A percentile compares a stretch with the other conserved stretches of the same genome.
phyloP scores from a whole-genome alignment of 2,329 filamentous ascomycete genomes.

The Pyrenophora tritici-repentis region DNA sequence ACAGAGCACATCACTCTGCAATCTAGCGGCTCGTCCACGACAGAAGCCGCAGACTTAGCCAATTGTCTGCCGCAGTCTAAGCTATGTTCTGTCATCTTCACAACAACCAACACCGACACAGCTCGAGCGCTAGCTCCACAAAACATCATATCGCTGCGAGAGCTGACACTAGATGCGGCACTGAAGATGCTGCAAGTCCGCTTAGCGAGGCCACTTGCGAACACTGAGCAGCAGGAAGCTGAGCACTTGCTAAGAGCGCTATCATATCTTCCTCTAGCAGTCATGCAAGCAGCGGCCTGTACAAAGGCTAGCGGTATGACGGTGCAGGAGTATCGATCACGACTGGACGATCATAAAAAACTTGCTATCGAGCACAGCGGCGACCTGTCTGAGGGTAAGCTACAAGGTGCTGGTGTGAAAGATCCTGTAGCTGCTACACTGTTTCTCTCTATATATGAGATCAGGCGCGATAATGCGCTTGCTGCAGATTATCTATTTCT shows the following conservation, averaged over 20 bases:
- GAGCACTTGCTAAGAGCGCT: slow-evolving; percentile 14
- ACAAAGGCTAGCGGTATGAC: neutral
- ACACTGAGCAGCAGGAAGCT: slow-evolving; percentile 10
- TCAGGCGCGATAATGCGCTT: no score
- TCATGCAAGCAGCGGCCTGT: neutral
- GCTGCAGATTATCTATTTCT: no score
- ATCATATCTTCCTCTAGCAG: slow-evolving; percentile 11
- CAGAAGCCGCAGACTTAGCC: neutral
- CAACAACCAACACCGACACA: slow-evolving; percentile 8
- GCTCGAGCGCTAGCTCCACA: slow-evolving; percentile 11
- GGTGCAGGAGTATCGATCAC: neutral
- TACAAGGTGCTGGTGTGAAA: no score
- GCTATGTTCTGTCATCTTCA: slow-evolving; percentile 5
- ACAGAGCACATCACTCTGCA: slow-evolving; percentile 29
- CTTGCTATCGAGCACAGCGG: no score
- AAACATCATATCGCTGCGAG: slow-evolving; percentile 13
- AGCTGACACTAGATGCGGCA: slow-evolving; percentile 11
- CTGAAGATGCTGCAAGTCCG: neutral
- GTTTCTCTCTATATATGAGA: no score
- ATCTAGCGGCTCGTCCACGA: slow-evolving; percentile 9
- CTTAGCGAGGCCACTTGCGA: slow-evolving; percentile 4
- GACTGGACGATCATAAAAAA: no score
- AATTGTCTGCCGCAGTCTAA: neutral
- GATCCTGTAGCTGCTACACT: no score
- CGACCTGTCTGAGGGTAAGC: no score